Evolutionary conservation across 306 rosid species (phyloP), one percentile per base, ranked within the genome.

Genomic region (Cucurbita maxima): DNA sequence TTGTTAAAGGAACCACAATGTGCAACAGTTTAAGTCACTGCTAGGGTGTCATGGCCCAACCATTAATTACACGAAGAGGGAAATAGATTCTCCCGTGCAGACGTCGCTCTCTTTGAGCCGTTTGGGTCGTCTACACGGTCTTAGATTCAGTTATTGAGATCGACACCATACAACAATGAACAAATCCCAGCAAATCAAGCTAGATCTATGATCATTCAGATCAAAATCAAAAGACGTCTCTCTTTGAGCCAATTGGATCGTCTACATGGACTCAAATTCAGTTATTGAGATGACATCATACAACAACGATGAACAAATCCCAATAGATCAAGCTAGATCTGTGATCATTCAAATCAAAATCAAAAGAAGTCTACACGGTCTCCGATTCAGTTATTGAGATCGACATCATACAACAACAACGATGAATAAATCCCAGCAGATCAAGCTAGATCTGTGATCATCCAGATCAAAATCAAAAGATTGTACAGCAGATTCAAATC

Each of bases 1-100:
- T 30, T 69, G 74, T 69, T 48, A 69, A 50, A 54, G 44, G 58
- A 69, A 50, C 22, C 74, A 47, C 45, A 48, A 15, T 15, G 58
- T 69, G 74, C 74, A 48, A 47, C 12, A 30, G 58, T 69, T 69
- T 69, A 51, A 59, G 59, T 51, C 1, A 34, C 38, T 70, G 74
- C 58, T 51, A 70, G 74, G 74, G 47, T 70, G 74, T 70, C 74
- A 70, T 70, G 74, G 59, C 59, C 74, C 74, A 70, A 51, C 45
- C 74, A 70, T 70, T 70, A 30, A 70, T 30, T 50, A 48, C 56
- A 48, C 34, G 55, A 34, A 70, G 38, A 5, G 3, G 22, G 54
- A 48, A 25, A 14, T 69, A 69, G 57, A 69, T 69, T 48, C 73
- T 47, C 43, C 43, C 36, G 11, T 36, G 45, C 15, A 68, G 10